phyloP scores from a whole-genome alignment of 106 monocot species.

The Dactylorhiza incarnata region DNA sequence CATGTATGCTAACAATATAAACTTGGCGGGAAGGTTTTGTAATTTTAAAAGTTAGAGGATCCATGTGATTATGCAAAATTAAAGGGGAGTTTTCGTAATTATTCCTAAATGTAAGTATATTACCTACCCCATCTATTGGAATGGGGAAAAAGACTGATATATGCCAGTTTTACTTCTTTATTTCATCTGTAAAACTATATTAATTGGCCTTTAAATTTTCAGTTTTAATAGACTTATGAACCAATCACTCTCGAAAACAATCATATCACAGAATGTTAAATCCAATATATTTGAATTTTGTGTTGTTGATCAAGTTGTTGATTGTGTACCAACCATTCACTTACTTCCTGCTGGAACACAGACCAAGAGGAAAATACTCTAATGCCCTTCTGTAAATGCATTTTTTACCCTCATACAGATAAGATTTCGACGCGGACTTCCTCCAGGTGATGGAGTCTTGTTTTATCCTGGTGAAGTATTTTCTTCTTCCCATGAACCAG shows the following conservation, averaged over 20 bases:
- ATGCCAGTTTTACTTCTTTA: not conserved
- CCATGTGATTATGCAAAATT: too few species aligned
- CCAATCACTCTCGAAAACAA: not conserved
- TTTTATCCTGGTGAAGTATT: slow-evolving; percentile 99
- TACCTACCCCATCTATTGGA: not conserved
- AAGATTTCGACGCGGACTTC: slow-evolving; percentile 86
- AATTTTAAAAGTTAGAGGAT: too few species aligned
- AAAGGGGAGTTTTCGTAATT: not conserved
- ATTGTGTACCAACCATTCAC: not conserved
- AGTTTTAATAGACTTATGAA: not conserved
- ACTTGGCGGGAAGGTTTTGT: too few species aligned
- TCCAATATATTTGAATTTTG: not conserved
- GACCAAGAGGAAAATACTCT: not conserved
- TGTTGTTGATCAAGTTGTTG: not conserved
- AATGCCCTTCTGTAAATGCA: not conserved
- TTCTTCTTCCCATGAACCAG: slow-evolving; percentile 72
- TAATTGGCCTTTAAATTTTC: not conserved
- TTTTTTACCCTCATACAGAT: slow-evolving; percentile 36
- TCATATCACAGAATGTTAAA: not conserved
- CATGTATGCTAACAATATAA: too few species aligned
- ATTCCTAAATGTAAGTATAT: too few species aligned
- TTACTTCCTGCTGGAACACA: not conserved
- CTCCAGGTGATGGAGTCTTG: slow-evolving; percentile 93
- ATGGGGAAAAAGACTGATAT: not conserved
- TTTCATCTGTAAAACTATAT: not conserved